Evolutionary conservation across 371 early-diverging fungal genomes (phyloP).

Genomic region (Chytridiales sp.): DNA sequence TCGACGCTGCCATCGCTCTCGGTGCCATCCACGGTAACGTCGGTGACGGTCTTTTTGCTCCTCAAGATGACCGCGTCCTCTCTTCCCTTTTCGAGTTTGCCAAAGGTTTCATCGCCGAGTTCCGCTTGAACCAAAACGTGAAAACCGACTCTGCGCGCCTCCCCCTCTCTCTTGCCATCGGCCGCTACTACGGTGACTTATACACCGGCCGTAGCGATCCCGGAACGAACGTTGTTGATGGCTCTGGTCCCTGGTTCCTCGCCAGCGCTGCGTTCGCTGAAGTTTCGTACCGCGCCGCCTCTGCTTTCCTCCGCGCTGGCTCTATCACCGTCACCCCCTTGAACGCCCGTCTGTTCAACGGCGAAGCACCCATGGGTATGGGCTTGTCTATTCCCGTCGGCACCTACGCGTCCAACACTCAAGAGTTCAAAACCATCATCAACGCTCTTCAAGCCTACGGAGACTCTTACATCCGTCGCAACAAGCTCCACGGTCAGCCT

Average conservation of each 20-base stretch:
- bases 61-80: conserved; percentile 38
- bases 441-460: conserved; percentile 30
- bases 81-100: conserved; percentile 55
- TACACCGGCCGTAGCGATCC: conserved; percentile 61
- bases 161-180: conserved; percentile 48
- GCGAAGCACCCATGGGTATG: conserved; percentile 4
- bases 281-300: conserved; percentile 51
- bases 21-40: conserved; percentile 56
- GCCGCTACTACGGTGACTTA: conserved; percentile 71
- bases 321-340: conserved; percentile 4
- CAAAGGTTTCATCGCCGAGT: conserved; percentile 46
- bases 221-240: conserved; percentile 54
- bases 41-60: conserved; percentile 31
- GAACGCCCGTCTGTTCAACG: conserved; percentile 10
- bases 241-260: conserved; percentile 51
- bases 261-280: conserved; percentile 56
- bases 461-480: conserved; percentile 58
- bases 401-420: not conserved
- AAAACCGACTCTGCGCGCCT: not conserved
- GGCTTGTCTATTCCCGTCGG: conserved; percentile 6
- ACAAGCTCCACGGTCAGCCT: conserved; percentile 45
- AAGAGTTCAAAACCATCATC: conserved; percentile 1
- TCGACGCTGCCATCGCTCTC: conserved; percentile 65
- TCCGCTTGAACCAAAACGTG: conserved; percentile 52
- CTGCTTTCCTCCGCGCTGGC: conserved; percentile 1